Evolutionary conservation across 2,329 filamentous ascomycete species (phyloP).

Genomic region (Arachnomyces sp.): DNA sequence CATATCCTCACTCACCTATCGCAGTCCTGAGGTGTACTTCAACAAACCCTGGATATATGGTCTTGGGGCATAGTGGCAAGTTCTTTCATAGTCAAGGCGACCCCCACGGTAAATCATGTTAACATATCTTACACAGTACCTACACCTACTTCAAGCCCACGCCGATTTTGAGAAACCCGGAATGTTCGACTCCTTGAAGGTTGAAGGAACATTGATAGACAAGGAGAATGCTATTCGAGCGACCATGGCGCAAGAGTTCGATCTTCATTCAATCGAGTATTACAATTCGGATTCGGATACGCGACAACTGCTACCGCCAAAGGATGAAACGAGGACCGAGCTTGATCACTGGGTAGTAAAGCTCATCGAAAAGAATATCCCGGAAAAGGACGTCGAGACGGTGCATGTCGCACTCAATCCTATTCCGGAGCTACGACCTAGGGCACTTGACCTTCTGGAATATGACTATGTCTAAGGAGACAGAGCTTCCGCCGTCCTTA

Average conservation of each 20-base stretch:
- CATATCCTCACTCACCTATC: slow-evolving; percentile 3
- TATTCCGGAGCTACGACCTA: not conserved
- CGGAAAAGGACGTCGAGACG: slow-evolving; percentile 3
- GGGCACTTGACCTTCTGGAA: not conserved
- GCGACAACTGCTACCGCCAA: slow-evolving; percentile 1
- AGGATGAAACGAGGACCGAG: slow-evolving; percentile 5
- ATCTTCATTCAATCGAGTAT: slow-evolving; percentile 5
- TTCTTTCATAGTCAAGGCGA: not conserved
- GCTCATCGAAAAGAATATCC: slow-evolving; percentile 1
- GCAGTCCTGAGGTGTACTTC: slow-evolving; percentile 4
- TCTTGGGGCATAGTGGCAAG: slow-evolving; percentile 8
- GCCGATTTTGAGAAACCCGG: slow-evolving; percentile 3
- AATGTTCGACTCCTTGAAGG: slow-evolving; percentile 4
- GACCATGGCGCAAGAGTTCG: slow-evolving; percentile 3
- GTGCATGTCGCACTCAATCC: slow-evolving; percentile 3
- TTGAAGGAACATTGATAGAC: not conserved
- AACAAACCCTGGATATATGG: slow-evolving; percentile 8
- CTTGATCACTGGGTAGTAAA: slow-evolving; percentile 5
- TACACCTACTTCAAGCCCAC: slow-evolving; percentile 6
- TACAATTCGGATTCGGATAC: slow-evolving; percentile 2
- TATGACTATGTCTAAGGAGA: no score
- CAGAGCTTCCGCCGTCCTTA: no score
- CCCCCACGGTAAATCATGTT: no score
- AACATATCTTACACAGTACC: not conserved
- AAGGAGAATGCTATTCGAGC: slow-evolving; percentile 3